A percentile compares a stretch with the other conserved stretches of the same genome.
Conservation (phyloP, 306 rosid species). For the Amphicarpaea edgeworthii region DNA sequence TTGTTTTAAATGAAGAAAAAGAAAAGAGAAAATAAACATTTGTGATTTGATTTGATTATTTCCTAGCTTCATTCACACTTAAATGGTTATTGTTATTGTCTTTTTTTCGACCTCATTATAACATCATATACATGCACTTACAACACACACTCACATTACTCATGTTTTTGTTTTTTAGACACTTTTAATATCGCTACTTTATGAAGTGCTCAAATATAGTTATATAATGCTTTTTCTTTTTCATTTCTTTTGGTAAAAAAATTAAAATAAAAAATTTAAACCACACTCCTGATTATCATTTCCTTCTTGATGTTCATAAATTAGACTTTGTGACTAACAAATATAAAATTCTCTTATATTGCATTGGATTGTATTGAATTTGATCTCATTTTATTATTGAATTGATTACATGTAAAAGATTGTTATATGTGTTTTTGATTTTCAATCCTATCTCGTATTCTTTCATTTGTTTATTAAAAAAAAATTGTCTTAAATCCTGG, state of each 20-base stretch:
- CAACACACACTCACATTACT: background rate
- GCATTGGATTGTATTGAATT: background rate
- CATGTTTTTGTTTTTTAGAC: background rate
- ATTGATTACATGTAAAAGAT: constrained; percentile 60
- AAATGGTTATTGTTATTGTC: constrained; percentile 26
- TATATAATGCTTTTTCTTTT: too few species aligned
- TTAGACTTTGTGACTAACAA: constrained; percentile 12
- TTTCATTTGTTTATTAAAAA: background rate
- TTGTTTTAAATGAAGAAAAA: background rate
- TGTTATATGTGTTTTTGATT: background rate
- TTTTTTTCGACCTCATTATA: constrained; percentile 27
- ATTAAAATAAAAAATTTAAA: background rate
- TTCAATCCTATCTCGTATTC: background rate
- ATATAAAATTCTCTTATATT: background rate
- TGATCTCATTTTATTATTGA: constrained; percentile 45
- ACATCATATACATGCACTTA: constrained; percentile 28
- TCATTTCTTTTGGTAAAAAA: background rate
- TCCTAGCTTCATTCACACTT: constrained; percentile 21
- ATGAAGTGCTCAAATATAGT: too few species aligned
- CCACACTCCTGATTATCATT: background rate
- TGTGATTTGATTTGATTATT: background rate
- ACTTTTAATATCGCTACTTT: constrained; percentile 34
- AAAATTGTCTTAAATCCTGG: constrained; percentile 28
- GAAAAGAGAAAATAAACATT: background rate
- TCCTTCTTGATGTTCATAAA: background rate